Evolutionary conservation across 2,329 filamentous ascomycete genomes (phyloP), one percentile per base, ranked within the genome.

Genomic region (Fusarium papillatum): DNA sequence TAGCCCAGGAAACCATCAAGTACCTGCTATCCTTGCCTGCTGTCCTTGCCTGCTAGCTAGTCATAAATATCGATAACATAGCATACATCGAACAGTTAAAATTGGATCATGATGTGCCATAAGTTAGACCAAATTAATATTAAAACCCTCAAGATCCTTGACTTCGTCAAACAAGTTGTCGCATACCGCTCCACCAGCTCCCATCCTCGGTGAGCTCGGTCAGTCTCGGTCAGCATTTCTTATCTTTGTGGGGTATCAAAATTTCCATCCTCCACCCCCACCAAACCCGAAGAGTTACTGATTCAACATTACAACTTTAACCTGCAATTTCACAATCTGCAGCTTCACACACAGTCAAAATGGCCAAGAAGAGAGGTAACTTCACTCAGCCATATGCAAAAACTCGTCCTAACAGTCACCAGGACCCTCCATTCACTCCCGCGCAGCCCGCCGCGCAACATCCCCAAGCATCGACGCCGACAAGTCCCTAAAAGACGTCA

Each of bases 381-480:
- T 26, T 26, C 26, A 26, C 26, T 26, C 26, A 26, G 26, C 26
- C 26, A 26, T 26, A 26, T 26, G 26, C 4, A 26, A 26, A 26
- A 26, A 26, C 26, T 26, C 26, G 26, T 26, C 26, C 26, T 26
- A 57, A 80, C 74, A 55, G 43, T 24, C 31, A 10, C 22, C 24
- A 94, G 92, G 86, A 66, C 87, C 88, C 46, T 94, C 93, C 7
- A 84, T 91, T 69, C 93, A 93, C 86, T 96, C 94, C 65, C 93
- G 94, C 76, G 93, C 93, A 70, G 93, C 93, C 48, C 91, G 94
- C 80, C 92, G 94, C 75, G 94, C 92, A 59, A 91, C 91, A 19
- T 94, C 93, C 6, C 93, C 93, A 31, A 88, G 91, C 79, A 92
- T 95, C 83, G 86, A 94, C 84, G 90, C 90, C 53, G 93, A 95